A percentile compares a stretch with the other conserved stretches of the same genome.
These are phyloP conservation scores for Rhipidocladum racemiflorum DNA, from an alignment of 176 grass and related monocot species.

Conservation along the genomic window DNA sequence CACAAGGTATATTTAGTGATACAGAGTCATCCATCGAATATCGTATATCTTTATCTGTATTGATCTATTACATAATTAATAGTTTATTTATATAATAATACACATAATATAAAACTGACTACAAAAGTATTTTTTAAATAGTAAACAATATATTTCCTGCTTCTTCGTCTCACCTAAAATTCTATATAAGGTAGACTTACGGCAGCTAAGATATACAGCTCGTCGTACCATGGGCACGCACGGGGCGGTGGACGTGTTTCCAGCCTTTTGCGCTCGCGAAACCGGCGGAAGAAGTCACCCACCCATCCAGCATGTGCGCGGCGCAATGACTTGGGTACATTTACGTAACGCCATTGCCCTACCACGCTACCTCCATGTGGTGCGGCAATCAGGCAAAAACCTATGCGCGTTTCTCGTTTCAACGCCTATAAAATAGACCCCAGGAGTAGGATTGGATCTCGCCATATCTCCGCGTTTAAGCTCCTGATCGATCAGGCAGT, in stretches of 20 bases:
- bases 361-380: slow-evolving; percentile 29
- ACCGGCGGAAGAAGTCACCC: slow-evolving; percentile 11
- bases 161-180: too few relatives aligned
- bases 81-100: too few relatives aligned
- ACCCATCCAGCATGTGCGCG: background rate
- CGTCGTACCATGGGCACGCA: too few relatives aligned
- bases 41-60: too few relatives aligned
- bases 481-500: background rate
- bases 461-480: background rate
- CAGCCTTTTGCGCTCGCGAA: background rate
- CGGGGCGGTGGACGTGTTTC: background rate
- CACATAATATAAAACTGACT: too few relatives aligned
- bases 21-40: too few relatives aligned
- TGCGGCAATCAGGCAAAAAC: background rate
- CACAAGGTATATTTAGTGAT: too few relatives aligned
- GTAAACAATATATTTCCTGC: too few relatives aligned
- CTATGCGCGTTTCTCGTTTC: background rate
- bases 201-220: too few relatives aligned
- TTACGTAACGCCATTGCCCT: background rate
- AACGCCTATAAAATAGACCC: slow-evolving; percentile 11
- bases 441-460: slow-evolving; percentile 5
- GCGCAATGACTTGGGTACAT: background rate
- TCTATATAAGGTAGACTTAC: too few relatives aligned
- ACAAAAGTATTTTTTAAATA: too few relatives aligned
- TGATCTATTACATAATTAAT: too few relatives aligned